Evolutionary conservation across 176 grass and related monocot species (phyloP), one percentile per base, ranked within the genome.

Genomic region (Lolium perenne): DNA sequence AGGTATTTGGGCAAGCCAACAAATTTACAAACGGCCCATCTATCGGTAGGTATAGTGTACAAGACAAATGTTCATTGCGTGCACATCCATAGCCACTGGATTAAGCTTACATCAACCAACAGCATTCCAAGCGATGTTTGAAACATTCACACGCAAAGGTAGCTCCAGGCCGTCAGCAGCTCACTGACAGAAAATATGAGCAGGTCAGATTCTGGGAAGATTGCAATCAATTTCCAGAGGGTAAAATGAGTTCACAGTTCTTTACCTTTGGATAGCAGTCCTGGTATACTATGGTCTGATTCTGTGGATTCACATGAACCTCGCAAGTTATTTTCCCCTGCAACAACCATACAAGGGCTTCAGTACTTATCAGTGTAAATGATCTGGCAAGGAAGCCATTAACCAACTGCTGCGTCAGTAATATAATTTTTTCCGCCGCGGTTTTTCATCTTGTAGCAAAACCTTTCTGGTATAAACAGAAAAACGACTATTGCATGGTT

Each of bases 201-300:
- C 6, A 63, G 12, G 64, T 91, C 35, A 91, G 82, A 51, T 72
- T 60, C 17, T 85, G 41, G 45, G 12, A 71, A 59, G 23, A 20
- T 10, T 72, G 51, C 32, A 48, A 3, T 21, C 62, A 76, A 11
- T 21, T 8, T 81, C 47, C 1, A 7, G 4, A 13, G n/a, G 4
- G 59, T 69, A 63, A 61, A 73, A 63, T 41, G 72, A 64, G 61
- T 15, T 54, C 9, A 13, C 17, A 71, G 20, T 73, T 89, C 3
- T 51, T 88, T 85, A 90, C 88, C 85, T 79, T 86, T 0, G 88
- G 91, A 80, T 90, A 93, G 86, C 91, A 93, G 83, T 93, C 91
- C 47, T 93, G 91, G 68, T 83, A 82, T 62, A 90, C 38, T 1
- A 93, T 90, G 43, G 88, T 90, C 87, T 90, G 50, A 72, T 90